A percentile compares a stretch with the other conserved stretches of the same genome.
phyloP scores from a whole-genome alignment of 225 moss, liverwort and hornwort species.

The Polytrichum formosum region DNA sequence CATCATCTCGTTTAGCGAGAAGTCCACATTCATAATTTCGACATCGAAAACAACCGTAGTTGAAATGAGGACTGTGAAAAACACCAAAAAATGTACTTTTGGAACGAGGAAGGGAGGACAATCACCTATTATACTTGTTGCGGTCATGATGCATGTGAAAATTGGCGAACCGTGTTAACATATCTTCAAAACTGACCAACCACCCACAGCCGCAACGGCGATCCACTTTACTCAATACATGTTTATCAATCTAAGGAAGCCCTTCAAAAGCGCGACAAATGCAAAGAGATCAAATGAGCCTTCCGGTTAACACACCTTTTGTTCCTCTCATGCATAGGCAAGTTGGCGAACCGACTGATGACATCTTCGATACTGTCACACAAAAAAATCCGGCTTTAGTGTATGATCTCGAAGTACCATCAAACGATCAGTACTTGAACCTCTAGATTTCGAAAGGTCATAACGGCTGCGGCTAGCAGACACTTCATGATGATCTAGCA shows the following conservation, averaged over 20 bases:
- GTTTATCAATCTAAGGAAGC: background rate
- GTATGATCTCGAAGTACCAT: background rate
- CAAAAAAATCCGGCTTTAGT: slow-evolving; percentile 15
- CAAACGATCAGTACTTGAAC: background rate
- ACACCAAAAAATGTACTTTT: too few species aligned
- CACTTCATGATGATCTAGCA: too few species aligned
- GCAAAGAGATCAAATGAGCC: background rate
- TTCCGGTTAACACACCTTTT: slow-evolving; percentile 23
- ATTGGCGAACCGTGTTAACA: slow-evolving; percentile 64
- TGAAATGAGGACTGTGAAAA: too few species aligned
- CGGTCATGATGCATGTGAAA: slow-evolving; percentile 62
- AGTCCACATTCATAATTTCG: background rate
- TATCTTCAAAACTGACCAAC: slow-evolving; percentile 60
- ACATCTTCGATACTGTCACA: slow-evolving; percentile 40
- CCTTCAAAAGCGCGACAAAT: background rate
- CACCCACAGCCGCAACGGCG: slow-evolving; percentile 5
- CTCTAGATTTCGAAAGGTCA: background rate
- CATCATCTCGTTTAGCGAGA: slow-evolving; percentile 4
- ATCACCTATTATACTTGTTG: slow-evolving; percentile 57
- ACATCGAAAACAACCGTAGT: background rate
- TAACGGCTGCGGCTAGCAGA: too few species aligned
- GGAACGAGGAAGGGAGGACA: slow-evolving; percentile 1
- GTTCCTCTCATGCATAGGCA: slow-evolving; percentile 41
- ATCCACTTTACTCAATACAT: too few species aligned
- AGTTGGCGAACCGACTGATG: slow-evolving; percentile 43